Evolutionary conservation across 306 rosid genomes (phyloP), one percentile per base, ranked within the genome.

Genomic region (Clitoria ternatea): DNA sequence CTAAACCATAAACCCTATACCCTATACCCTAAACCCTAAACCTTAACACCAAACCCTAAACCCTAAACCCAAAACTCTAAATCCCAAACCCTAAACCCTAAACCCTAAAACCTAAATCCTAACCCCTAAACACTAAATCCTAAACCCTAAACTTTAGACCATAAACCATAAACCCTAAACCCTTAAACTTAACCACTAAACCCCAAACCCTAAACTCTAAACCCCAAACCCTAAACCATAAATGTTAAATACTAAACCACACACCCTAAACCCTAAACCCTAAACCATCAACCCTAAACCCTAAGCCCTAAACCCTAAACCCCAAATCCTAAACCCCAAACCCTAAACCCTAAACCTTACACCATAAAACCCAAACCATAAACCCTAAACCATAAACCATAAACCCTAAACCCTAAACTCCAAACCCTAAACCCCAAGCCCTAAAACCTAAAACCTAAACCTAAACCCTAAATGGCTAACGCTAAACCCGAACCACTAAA

Each of bases 81-180:
- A 70, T 66, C 82, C 66, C 27, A 61, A 70, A 50, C 73, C 74
- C 77, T 65, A 53, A 71, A 72, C 68, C 82, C 76, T 37, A 22
- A 71, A 76, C 67, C 82, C 68, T 53, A 33, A 72, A 65, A 53
- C 67, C 82, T 50, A 29, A 71, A 70, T 52, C 72, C 82, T 19
- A 12, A 77, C 49, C 14, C 77, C 77, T 27, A 36, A 62, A 71
- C 57, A 73, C 73, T 39, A 49, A 71, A 50, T 66, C n/a, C n/a
- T n/a, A n/a, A n/a, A n/a, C n/a, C n/a, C n/a, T n/a, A n/a, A n/a
- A n/a, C n/a, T n/a, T n/a, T n/a, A n/a, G n/a, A n/a, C n/a, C n/a
- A n/a, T n/a, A n/a, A n/a, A n/a, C n/a, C n/a, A n/a, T n/a, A n/a
- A 77, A 54, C 74, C 82, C 74, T 29, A 63, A 49, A 68, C 61